Percentiles rank a stretch among this genome's conserved stretches.
Evolutionary conservation across 768 basidiomycete genomes (phyloP).

Genomic region (Podaxis carcinomalis): DNA sequence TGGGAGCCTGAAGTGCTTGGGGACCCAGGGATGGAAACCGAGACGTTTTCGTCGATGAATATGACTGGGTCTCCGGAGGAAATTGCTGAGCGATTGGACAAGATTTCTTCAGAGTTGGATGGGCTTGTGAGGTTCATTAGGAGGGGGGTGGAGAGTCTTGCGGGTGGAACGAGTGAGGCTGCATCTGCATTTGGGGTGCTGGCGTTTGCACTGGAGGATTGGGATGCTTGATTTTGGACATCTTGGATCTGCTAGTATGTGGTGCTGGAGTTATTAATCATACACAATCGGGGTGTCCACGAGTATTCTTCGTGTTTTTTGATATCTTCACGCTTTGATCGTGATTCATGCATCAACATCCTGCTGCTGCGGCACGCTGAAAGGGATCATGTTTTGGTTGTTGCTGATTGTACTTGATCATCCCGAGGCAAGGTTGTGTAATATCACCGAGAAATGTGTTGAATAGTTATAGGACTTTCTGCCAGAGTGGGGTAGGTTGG

Average conservation of each 20-base stretch:
- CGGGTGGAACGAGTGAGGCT: conserved; percentile 54
- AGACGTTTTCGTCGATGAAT: conserved; percentile 38
- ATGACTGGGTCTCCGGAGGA: conserved; percentile 39
- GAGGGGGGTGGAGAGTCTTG: conserved; percentile 65
- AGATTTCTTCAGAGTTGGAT: conserved; percentile 66
- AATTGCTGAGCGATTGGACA: conserved; percentile 49
- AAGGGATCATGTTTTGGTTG: no score
- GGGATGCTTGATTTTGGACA: conserved; percentile 47
- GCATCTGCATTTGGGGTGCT: conserved; percentile 65
- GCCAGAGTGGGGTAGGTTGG: no score
- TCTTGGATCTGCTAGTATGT: background rate
- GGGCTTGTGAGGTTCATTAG: conserved; percentile 66
- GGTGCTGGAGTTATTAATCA: no score
- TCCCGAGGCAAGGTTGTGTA: no score
- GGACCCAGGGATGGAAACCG: conserved; percentile 13
- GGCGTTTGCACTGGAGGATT: conserved; percentile 76
- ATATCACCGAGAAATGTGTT: no score
- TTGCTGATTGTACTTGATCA: no score
- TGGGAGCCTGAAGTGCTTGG: conserved; percentile 17
- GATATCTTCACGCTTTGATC: background rate
- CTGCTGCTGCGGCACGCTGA: no score
- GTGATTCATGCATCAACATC: background rate
- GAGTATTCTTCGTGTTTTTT: no score
- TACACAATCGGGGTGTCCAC: no score
- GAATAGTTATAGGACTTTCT: no score